These are phyloP conservation scores for Schrenkiella parvula DNA, from an alignment of 345 rosid genomes.

Conservation along the genomic window DNA sequence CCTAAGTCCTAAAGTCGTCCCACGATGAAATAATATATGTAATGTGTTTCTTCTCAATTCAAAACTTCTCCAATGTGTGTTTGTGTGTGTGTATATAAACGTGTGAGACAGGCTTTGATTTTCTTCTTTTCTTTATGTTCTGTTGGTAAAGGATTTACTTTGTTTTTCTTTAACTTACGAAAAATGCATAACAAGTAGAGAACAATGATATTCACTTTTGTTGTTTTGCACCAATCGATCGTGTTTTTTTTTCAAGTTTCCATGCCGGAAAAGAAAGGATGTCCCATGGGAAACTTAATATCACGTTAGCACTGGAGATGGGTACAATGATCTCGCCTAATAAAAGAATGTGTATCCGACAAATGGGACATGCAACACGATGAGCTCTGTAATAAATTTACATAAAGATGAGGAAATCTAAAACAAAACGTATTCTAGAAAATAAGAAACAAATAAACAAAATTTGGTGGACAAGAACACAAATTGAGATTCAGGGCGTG, in stretches of 20 bases:
- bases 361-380: background rate
- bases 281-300: background rate
- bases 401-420: background rate
- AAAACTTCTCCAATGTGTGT: background rate
- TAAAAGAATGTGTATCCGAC: background rate
- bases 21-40: background rate
- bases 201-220: background rate
- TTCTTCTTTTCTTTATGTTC: background rate
- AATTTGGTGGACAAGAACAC: background rate
- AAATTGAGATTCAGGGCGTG: background rate
- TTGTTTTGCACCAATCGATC: background rate
- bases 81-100: constrained; percentile 9
- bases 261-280: background rate
- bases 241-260: background rate
- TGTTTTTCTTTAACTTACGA: background rate
- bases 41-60: background rate
- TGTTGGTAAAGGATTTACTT: background rate
- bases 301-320: background rate
- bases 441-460: background rate
- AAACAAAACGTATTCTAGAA: background rate
- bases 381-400: constrained; percentile 13
- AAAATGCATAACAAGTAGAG: background rate
- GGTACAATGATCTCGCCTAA: background rate
- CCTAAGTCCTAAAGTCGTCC: constrained; percentile 4
- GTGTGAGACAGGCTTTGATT: background rate